These are phyloP conservation scores for Pyrenula aspistea DNA, from an alignment of 495 filamentous ascomycete genomes.

Conservation along the genomic window DNA sequence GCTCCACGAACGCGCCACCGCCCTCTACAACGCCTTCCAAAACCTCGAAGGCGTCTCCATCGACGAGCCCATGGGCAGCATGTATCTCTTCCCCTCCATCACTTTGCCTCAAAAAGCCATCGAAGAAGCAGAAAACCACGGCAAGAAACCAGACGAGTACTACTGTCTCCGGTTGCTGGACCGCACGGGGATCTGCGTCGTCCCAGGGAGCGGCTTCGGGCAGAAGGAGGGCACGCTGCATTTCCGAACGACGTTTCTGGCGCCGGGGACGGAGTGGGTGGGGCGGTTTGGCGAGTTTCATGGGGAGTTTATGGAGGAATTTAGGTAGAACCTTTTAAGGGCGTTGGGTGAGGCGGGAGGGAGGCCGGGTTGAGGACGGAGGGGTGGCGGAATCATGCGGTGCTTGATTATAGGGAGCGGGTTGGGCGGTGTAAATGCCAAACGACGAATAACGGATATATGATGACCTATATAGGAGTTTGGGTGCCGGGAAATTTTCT, in stretches of 20 bases:
- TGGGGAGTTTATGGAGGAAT: constrained; percentile 81
- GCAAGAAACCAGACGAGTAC: constrained; percentile 75
- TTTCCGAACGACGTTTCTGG: constrained; percentile 94
- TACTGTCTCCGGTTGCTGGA: constrained; percentile 86
- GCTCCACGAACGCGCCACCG: constrained; percentile 64
- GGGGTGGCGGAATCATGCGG: not conserved
- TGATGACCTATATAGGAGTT: too few species aligned
- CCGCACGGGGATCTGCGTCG: constrained; percentile 89
- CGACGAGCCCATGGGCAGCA: constrained; percentile 66
- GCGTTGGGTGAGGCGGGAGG: too few species aligned
- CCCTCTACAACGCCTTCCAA: constrained; percentile 79
- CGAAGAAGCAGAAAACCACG: constrained; percentile 60
- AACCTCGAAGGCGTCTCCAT: constrained; percentile 93
- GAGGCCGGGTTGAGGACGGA: not conserved
- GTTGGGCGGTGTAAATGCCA: too few species aligned
- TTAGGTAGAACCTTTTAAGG: constrained; percentile 19
- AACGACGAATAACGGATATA: too few species aligned
- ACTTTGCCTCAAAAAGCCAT: constrained; percentile 60
- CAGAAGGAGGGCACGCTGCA: constrained; percentile 86
- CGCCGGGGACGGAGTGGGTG: constrained; percentile 92
- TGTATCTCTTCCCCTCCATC: constrained; percentile 98
- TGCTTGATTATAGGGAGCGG: not conserved
- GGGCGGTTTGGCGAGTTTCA: constrained; percentile 83
- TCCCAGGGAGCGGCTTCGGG: constrained; percentile 85
- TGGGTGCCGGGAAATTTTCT: too few species aligned